A percentile compares a stretch with the other conserved stretches of the same genome.
Evolutionary conservation across 2,329 filamentous ascomycete genomes (phyloP).

Genomic region (Cladosporium sp.): DNA sequence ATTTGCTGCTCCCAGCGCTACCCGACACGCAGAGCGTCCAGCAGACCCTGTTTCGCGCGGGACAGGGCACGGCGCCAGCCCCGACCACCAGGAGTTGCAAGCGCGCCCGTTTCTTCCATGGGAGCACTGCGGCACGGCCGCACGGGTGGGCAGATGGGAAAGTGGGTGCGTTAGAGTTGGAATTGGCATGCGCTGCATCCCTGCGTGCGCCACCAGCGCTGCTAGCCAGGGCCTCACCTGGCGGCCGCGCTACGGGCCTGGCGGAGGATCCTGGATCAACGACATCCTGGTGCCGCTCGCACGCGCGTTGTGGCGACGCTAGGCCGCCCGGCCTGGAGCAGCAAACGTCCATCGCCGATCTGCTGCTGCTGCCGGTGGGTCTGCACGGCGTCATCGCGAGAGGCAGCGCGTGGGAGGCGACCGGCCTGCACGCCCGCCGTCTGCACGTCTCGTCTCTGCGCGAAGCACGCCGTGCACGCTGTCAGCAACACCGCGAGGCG

Average conservation of each 20-base stretch:
- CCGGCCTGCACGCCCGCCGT: not conserved
- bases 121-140: constrained; percentile 10
- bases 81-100: constrained; percentile 8
- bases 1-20: constrained; percentile 9
- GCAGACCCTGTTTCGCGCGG: constrained; percentile 11
- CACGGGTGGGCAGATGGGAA: constrained; percentile 8
- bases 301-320: not conserved
- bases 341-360: constrained; percentile 7
- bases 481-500: too few species aligned
- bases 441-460: not conserved
- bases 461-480: too few species aligned
- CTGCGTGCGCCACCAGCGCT: constrained; percentile 7
- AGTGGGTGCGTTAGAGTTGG: constrained; percentile 11
- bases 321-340: not conserved
- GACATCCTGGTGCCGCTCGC: constrained; percentile 9
- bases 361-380: not conserved
- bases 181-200: constrained; percentile 11
- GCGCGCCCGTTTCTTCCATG: constrained; percentile 10
- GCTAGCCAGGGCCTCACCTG: constrained; percentile 6
- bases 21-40: constrained; percentile 7
- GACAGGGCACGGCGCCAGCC: constrained; percentile 6
- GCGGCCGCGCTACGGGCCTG: constrained; percentile 1
- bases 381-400: not conserved
- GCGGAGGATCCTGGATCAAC: constrained; percentile 10
- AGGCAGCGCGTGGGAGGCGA: too few species aligned